phyloP scores from a whole-genome alignment of 2,329 filamentous ascomycete species.

The Leptographium radiaticola region DNA sequence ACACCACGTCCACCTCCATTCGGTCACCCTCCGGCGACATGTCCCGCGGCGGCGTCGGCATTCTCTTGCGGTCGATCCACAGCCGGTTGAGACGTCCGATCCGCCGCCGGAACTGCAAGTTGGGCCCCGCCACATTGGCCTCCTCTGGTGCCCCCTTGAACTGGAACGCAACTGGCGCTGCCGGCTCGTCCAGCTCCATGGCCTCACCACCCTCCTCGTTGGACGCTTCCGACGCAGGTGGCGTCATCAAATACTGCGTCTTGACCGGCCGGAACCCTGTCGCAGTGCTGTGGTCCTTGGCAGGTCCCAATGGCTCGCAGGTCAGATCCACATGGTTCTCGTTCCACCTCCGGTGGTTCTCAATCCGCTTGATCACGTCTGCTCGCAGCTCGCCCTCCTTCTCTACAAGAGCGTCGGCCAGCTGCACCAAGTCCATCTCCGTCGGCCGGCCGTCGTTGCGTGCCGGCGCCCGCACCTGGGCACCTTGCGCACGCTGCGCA shows the following conservation, averaged over 20 bases:
- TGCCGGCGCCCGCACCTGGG: conserved; percentile 56
- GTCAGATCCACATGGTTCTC: conserved; percentile 80
- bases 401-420: conserved; percentile 67
- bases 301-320: conserved; percentile 69
- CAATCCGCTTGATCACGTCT: conserved; percentile 76
- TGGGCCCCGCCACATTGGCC: conserved; percentile 3
- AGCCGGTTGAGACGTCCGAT: conserved; percentile 73
- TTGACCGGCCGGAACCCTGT: conserved; percentile 58
- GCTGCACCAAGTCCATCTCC: conserved; percentile 65
- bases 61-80: conserved; percentile 74
- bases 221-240: conserved; percentile 42
- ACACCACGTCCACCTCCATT: conserved; percentile 22
- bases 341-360: conserved; percentile 88
- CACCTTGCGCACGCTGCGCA: conserved; percentile 47
- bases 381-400: conserved; percentile 68
- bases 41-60: conserved; percentile 37
- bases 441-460: conserved; percentile 57
- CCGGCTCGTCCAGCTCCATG: conserved; percentile 41
- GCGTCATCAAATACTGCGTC: conserved; percentile 56
- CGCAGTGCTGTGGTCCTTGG: conserved; percentile 49
- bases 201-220: conserved; percentile 26
- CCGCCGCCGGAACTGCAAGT: conserved; percentile 67
- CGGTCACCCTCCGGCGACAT: neutral
- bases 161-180: conserved; percentile 26
- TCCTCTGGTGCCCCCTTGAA: conserved; percentile 30